Conservation (phyloP, 306 rosid genomes). For the Oxytropis ochrocephala region DNA sequence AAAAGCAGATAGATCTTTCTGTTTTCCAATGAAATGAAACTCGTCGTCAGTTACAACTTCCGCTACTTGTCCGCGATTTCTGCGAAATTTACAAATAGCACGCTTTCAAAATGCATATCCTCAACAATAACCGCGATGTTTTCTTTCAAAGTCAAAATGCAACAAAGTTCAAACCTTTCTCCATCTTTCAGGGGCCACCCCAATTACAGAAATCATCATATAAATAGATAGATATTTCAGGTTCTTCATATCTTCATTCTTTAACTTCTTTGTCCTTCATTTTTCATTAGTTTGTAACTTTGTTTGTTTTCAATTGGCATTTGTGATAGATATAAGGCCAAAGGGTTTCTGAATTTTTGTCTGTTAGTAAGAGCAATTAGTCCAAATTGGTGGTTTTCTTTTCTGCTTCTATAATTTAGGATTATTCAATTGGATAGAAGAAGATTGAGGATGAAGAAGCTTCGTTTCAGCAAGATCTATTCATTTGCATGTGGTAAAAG, state of each 20-base stretch:
- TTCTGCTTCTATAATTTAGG: neutral
- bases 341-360: constrained; percentile 11
- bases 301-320: neutral
- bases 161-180: neutral
- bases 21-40: neutral
- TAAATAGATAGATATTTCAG: neutral
- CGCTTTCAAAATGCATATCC: neutral
- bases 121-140: neutral
- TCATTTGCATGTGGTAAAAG: constrained; percentile 63
- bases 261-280: neutral
- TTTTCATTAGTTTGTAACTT: no score
- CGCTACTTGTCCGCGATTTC: neutral
- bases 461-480: constrained; percentile 82
- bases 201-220: neutral
- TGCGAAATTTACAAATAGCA: neutral
- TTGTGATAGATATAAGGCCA: neutral
- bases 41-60: neutral
- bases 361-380: neutral
- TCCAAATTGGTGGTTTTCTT: constrained; percentile 11
- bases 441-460: constrained; percentile 47
- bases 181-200: neutral
- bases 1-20: no score
- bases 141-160: neutral
- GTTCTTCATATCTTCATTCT: neutral
- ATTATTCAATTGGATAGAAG: neutral